Base-by-base conservation (phyloP, 2,329 filamentous ascomycete species). In the Trichoderma afroharzianum region DNA sequence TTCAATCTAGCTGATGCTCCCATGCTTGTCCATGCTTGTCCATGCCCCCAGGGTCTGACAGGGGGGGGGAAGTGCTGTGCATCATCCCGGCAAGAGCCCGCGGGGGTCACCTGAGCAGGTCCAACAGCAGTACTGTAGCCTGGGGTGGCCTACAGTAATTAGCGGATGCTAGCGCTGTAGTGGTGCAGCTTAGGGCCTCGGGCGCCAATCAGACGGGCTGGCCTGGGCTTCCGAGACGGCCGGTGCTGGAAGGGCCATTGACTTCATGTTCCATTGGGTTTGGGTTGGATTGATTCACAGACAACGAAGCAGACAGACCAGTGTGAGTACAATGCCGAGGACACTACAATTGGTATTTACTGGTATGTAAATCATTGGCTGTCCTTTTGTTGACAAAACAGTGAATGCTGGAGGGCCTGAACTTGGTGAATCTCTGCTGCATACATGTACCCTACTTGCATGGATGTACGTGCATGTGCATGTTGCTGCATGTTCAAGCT, bases 31-130 rank as follows among this genome's bases (percentile, higher is more conserved):
- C 36, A 39, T 43, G 36, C 36, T 18, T 43, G 39, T 43, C 66
- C 66, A 62, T 43, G 63, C 63, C 57, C 57, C 47, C 63, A 39
- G 50, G 63, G 66, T 50, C 39, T 69, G 57, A 62, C 66, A 69
- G 66, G 66, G 66, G 66, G 66, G 32, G 21, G 47, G 24, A 68
- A 30, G 53, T 50, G 55, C 66, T 62, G 66, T 69, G 39, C 66
- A 69, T 50, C 66, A 69, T 53, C 66, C 66, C 66, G 66, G 66
- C 39, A 39, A 50, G 28, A 47, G 18, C n/a, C 66, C 39, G 26
- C 66, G 39, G 57, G 47, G 57, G 66, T 69, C 66, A 69, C 66
- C 66, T 69, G 66, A 69, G 66, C 66, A 53, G 57, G 28, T 57
- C 36, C 30, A 43, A 43, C 43, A 61, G 28, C 28, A 61, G 58